Evolutionary conservation across 1,284 basidiomycete species (phyloP).

Genomic region (Golubevia sp.): DNA sequence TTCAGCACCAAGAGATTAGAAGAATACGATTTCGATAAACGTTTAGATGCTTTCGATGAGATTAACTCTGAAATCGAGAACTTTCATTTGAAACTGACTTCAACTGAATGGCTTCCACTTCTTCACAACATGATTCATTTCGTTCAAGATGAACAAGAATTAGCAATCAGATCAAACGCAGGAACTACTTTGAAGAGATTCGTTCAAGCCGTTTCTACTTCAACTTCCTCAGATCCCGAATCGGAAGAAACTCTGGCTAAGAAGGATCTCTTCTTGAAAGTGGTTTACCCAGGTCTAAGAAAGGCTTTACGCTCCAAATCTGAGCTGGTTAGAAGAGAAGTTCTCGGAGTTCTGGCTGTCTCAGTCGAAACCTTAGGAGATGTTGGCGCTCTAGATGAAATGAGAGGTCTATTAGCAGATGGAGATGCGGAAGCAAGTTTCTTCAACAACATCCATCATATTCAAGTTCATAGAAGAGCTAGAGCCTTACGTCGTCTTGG

Average conservation of each 20-base stretch:
- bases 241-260: conserved; percentile 43
- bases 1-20: conserved; percentile 81
- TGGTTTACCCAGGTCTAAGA: conserved; percentile 81
- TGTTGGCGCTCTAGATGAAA: conserved; percentile 74
- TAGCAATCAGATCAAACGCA: conserved; percentile 84
- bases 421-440: conserved; percentile 96
- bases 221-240: conserved; percentile 65
- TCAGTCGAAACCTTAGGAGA: conserved; percentile 68
- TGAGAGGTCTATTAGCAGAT: conserved; percentile 79
- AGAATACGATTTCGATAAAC: conserved; percentile 89
- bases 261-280: conserved; percentile 68
- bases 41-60: conserved; percentile 75
- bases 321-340: conserved; percentile 86
- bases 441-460: conserved; percentile 94
- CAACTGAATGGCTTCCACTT: conserved; percentile 79
- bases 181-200: conserved; percentile 78
- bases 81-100: conserved; percentile 63
- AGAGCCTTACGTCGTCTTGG: conserved; percentile 84
- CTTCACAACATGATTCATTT: conserved; percentile 83
- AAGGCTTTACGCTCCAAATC: conserved; percentile 77
- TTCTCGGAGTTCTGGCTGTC: conserved; percentile 78
- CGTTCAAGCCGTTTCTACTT: conserved; percentile 64
- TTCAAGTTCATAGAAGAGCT: conserved; percentile 88
- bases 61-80: conserved; percentile 73
- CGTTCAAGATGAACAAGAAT: conserved; percentile 85